Evolutionary conservation across 495 filamentous ascomycete species (phyloP).

Genomic region (Cairneyella variabilis): DNA sequence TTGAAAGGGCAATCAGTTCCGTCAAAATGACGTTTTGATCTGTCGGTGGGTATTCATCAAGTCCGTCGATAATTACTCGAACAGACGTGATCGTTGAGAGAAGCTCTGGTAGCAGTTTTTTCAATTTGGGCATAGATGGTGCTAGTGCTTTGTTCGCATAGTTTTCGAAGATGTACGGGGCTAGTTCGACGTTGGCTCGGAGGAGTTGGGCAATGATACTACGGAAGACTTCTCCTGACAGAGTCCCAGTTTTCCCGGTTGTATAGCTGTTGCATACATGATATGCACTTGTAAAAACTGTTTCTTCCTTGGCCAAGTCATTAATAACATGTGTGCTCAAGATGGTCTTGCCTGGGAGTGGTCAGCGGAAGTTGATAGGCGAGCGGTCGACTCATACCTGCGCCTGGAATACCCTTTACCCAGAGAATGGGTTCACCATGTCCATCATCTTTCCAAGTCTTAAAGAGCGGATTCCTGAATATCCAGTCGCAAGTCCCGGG

Average conservation of each 20-base stretch:
- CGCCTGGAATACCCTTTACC: constrained; percentile 22
- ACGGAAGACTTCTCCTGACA: constrained; percentile 12
- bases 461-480: constrained; percentile 5
- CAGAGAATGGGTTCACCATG: constrained; percentile 12
- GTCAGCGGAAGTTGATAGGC: neutral
- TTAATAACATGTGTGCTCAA: constrained; percentile 24
- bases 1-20: constrained; percentile 5
- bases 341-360: constrained; percentile 19
- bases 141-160: constrained; percentile 19
- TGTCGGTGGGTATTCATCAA: constrained; percentile 18
- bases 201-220: constrained; percentile 19
- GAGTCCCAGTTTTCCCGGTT: neutral
- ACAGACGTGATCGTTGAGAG: constrained; percentile 11
- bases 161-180: constrained; percentile 19
- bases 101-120: constrained; percentile 13
- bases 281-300: constrained; percentile 6
- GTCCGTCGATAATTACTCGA: constrained; percentile 20
- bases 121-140: constrained; percentile 13
- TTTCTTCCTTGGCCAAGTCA: constrained; percentile 4
- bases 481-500: constrained; percentile 19
- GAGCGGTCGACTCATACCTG: constrained; percentile 13
- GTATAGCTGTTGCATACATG: constrained; percentile 19
- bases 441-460: constrained; percentile 13
- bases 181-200: constrained; percentile 8
- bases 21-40: constrained; percentile 14